Conservation (phyloP, 2,329 filamentous ascomycete species). For the Fusarium dlaminii region DNA sequence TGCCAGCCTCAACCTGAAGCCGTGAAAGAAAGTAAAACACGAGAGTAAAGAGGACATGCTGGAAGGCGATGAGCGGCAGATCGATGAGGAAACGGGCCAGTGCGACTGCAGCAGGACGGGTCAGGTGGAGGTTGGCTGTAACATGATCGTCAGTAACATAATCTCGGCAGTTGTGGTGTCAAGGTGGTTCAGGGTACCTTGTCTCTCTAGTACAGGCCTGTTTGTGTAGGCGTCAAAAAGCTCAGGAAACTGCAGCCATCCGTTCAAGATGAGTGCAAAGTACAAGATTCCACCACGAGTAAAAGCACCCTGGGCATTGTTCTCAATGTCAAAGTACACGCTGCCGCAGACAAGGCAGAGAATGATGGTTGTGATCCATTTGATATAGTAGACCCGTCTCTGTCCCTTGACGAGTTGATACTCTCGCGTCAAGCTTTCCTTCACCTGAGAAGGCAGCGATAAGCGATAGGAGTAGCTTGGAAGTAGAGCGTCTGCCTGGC, state of each 20-base stretch:
- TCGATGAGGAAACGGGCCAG: background rate
- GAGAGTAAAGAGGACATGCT: background rate
- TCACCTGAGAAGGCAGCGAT: background rate
- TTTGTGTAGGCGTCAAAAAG: background rate
- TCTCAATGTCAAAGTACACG: background rate
- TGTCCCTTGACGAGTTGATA: background rate
- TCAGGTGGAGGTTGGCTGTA: background rate
- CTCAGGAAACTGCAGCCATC: background rate
- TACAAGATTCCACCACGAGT: background rate
- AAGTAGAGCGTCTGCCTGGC: background rate
- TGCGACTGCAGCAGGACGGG: background rate
- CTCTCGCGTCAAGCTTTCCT: background rate
- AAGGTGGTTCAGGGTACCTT: background rate
- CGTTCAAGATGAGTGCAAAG: background rate
- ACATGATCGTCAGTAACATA: background rate
- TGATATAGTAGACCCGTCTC: background rate
- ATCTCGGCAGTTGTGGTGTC: too few species aligned
- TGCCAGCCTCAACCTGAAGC: background rate
- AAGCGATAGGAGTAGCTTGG: background rate
- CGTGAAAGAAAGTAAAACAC: background rate
- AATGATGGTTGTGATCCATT: background rate
- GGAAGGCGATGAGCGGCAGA: background rate
- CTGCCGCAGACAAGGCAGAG: background rate
- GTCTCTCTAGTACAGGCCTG: background rate
- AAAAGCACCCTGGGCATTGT: background rate